These are phyloP conservation scores for Pisolithus orientalis DNA, from an alignment of 768 basidiomycete species.

Conservation along the genomic window DNA sequence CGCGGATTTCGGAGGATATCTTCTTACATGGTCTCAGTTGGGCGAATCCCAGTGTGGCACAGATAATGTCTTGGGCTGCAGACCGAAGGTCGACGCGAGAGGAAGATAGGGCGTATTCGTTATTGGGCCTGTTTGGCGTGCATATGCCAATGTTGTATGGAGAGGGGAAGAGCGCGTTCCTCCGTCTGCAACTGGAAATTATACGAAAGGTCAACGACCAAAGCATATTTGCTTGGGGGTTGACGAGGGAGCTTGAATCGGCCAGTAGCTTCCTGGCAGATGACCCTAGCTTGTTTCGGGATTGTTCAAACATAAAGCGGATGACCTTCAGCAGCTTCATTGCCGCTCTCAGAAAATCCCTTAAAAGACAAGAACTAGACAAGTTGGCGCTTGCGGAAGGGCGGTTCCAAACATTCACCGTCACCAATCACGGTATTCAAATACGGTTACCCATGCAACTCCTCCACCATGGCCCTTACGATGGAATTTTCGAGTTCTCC, in stretches of 20 bases:
- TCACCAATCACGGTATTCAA: not conserved
- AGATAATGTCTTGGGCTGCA: not conserved
- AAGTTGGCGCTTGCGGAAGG: not conserved
- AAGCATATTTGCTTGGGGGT: not conserved
- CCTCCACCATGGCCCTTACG: not conserved
- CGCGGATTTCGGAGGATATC: not conserved
- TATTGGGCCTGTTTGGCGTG: too few relatives aligned
- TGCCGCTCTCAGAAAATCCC: not conserved
- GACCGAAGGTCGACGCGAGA: not conserved
- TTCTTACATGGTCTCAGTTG: not conserved
- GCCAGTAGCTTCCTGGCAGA: not conserved
- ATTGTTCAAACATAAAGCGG: not conserved
- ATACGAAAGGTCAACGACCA: not conserved
- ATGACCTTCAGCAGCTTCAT: not conserved
- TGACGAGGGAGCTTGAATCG: not conserved
- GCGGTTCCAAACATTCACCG: not conserved
- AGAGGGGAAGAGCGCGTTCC: too few relatives aligned
- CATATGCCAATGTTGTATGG: too few relatives aligned
- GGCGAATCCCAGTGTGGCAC: not conserved
- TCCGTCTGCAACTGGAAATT: not conserved
- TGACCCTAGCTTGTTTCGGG: not conserved
- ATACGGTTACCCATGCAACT: not conserved
- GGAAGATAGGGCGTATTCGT: not conserved
- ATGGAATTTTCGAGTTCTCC: too few relatives aligned
- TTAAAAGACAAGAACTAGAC: not conserved